Conservation (phyloP, 148 eudicot genomes). For the Cornus kousa region DNA sequence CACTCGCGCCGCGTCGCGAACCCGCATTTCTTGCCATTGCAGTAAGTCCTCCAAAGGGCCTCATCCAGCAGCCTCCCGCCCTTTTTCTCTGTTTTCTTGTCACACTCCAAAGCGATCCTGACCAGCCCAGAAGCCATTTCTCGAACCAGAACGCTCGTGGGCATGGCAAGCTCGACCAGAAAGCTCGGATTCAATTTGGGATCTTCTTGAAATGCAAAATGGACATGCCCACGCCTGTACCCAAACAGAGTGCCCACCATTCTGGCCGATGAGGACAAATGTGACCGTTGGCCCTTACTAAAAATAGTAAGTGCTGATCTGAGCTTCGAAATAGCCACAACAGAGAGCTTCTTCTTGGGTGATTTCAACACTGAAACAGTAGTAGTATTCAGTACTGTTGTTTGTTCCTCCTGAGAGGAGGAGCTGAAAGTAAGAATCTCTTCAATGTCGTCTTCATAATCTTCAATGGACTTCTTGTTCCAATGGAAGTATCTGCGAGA, state of each 20-base stretch:
- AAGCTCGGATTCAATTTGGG: slow-evolving; percentile 46
- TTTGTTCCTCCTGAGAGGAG: slow-evolving; percentile 37
- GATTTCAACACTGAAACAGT: slow-evolving; percentile 10
- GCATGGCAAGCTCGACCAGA: slow-evolving; percentile 55
- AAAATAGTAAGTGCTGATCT: slow-evolving; percentile 49
- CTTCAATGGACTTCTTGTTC: slow-evolving; percentile 43
- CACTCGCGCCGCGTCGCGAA: slow-evolving; percentile 47
- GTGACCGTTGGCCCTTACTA: slow-evolving; percentile 30
- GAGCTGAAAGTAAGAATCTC: slow-evolving; percentile 34
- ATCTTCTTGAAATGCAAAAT: slow-evolving; percentile 51
- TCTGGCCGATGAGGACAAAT: slow-evolving; percentile 21
- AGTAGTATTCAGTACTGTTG: slow-evolving; percentile 2
- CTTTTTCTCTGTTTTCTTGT: slow-evolving; percentile 42
- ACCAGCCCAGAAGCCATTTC: slow-evolving; percentile 81
- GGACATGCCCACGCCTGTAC: slow-evolving; percentile 60
- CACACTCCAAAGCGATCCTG: slow-evolving; percentile 74
- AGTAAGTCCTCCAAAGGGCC: slow-evolving; percentile 60
- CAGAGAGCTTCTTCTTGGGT: slow-evolving; percentile 37
- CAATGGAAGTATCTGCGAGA: slow-evolving; percentile 77
- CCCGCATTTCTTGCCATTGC: slow-evolving; percentile 77
- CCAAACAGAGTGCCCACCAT: slow-evolving; percentile 70
- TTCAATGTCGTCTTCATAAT: slow-evolving; percentile 33
- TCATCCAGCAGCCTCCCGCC: slow-evolving; percentile 50
- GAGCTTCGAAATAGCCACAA: slow-evolving; percentile 44
- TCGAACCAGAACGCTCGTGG: slow-evolving; percentile 45